phyloP scores from a whole-genome alignment of 768 basidiomycete genomes.

The Phanerochaete carnosa region DNA sequence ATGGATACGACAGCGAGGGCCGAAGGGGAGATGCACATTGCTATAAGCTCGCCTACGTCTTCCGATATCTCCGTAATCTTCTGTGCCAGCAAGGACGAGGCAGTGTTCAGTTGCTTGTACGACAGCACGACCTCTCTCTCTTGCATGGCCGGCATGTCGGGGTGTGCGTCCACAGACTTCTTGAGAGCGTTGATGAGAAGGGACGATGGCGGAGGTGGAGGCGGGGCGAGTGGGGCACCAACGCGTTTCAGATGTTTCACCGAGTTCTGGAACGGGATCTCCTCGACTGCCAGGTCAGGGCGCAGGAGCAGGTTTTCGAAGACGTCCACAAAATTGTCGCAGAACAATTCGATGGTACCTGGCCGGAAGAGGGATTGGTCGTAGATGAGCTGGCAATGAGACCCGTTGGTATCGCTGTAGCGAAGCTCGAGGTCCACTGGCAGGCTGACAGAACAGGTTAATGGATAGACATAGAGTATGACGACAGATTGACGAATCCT shows the following conservation, averaged over 20 bases:
- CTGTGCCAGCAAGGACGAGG: neutral
- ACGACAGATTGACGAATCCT: no score
- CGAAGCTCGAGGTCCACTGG: neutral
- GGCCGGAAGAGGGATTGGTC: neutral
- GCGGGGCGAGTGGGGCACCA: neutral
- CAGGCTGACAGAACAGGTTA: no score
- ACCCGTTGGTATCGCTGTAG: neutral
- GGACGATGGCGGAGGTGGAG: neutral
- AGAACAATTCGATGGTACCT: neutral
- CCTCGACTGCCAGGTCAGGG: neutral
- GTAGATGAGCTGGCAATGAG: neutral
- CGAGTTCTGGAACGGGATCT: neutral
- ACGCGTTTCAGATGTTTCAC: neutral
- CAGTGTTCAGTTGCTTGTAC: neutral
- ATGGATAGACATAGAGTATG: no score
- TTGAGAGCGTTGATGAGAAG: neutral
- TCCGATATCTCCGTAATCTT: neutral
- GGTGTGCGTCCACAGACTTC: neutral
- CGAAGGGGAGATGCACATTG: neutral
- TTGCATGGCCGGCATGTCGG: neutral
- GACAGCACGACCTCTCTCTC: neutral
- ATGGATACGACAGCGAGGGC: neutral
- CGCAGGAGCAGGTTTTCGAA: neutral
- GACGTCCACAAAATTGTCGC: neutral
- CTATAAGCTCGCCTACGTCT: neutral